Evolutionary conservation across 177 flowering plant genomes (phyloP).

Genomic region (Vitis hybrid): DNA sequence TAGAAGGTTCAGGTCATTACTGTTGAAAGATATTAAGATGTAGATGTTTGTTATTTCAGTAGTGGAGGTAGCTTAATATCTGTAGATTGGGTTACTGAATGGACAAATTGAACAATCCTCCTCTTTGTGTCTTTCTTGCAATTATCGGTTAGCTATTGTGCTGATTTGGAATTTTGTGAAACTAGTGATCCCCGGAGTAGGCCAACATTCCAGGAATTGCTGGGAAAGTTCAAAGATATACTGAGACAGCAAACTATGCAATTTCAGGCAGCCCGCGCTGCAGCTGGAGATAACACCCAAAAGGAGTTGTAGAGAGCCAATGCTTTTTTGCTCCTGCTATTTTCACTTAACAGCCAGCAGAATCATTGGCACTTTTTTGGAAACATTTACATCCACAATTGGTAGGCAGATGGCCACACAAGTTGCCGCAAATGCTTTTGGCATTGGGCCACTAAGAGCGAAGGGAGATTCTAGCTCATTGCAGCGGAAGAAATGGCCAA

Average conservation of each 20-base stretch:
- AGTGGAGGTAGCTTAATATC: too few relatives aligned
- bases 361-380: slow-evolving; percentile 8
- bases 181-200: slow-evolving; percentile 74
- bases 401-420: slow-evolving; percentile 1
- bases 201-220: slow-evolving; percentile 82
- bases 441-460: slow-evolving; percentile 3
- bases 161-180: background rate
- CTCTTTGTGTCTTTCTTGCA: background rate
- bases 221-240: slow-evolving; percentile 71
- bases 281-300: slow-evolving; percentile 42
- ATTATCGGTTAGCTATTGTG: background rate
- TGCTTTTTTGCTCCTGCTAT: background rate
- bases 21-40: too few relatives aligned
- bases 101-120: background rate
- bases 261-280: slow-evolving; percentile 53
- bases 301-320: slow-evolving; percentile 22
- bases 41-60: too few relatives aligned
- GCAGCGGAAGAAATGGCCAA: background rate
- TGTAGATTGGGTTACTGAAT: too few relatives aligned
- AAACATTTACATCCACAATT: slow-evolving; percentile 6
- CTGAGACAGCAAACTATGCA: slow-evolving; percentile 65
- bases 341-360: background rate
- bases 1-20: too few relatives aligned
- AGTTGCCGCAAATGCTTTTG: background rate
- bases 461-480: background rate